Evolutionary conservation across 139 green algal species (phyloP), one percentile per base, ranked within the genome.

Genomic region (Dunaliella primolecta): DNA sequence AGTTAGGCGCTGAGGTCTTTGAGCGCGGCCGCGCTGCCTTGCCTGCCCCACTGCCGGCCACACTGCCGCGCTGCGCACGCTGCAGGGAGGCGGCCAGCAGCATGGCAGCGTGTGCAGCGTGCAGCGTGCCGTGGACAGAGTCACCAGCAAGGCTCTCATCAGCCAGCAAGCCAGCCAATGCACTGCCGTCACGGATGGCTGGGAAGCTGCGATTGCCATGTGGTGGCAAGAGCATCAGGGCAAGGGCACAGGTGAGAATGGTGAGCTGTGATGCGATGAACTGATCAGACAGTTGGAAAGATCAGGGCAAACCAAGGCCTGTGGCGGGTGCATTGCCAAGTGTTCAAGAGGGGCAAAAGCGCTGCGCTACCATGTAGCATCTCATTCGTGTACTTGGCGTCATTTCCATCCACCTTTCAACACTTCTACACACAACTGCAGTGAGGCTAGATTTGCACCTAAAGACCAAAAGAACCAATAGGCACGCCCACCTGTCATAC

Each of bases 401-500:
- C n/a, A n/a, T n/a, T n/a, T n/a, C n/a, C n/a, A n/a, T n/a, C n/a
- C n/a, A n/a, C n/a, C n/a, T n/a, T n/a, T n/a, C n/a, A n/a, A n/a
- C n/a, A n/a, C n/a, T n/a, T n/a, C n/a, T n/a, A n/a, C n/a, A n/a
- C n/a, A n/a, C n/a, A n/a, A n/a, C n/a, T n/a, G n/a, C n/a, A n/a
- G n/a, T n/a, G n/a, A n/a, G n/a, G n/a, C n/a, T n/a, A n/a, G n/a
- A n/a, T n/a, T n/a, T n/a, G n/a, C n/a, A n/a, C n/a, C n/a, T n/a
- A n/a, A n/a, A n/a, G n/a, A n/a, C n/a, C n/a, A n/a, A n/a, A n/a
- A n/a, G n/a, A n/a, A n/a, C n/a, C n/a, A n/a, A n/a, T n/a, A n/a
- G n/a, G n/a, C n/a, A n/a, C n/a, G n/a, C n/a, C n/a, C n/a, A n/a
- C 75, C 33, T 80, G 75, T 80, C 75, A 36, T 80, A 80, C 75